These are phyloP conservation scores for Eucalyptus marginata DNA, from an alignment of 345 rosid species.

Conservation along the genomic window DNA sequence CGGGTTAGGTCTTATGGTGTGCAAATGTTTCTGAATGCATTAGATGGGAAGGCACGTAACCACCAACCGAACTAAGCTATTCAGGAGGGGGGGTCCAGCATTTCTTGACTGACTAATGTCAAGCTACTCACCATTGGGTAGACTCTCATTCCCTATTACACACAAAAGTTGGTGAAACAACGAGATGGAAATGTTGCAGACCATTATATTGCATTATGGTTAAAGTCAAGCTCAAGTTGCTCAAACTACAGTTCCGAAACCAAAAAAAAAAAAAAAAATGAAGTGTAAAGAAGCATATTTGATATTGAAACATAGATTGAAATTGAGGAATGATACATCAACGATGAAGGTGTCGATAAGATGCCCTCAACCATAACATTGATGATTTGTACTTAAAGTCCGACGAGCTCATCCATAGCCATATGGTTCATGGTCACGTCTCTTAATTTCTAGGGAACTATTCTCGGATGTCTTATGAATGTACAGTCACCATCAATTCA, in stretches of 20 bases:
- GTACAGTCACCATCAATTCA: not conserved
- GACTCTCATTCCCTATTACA: not conserved
- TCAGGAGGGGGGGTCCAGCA: not conserved
- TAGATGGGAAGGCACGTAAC: not conserved
- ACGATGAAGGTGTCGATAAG: not conserved
- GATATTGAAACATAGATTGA: too few species aligned
- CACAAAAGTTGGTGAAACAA: not conserved
- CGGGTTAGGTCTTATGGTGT: not conserved
- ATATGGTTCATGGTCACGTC: not conserved
- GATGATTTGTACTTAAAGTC: too few species aligned
- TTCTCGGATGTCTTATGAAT: not conserved
- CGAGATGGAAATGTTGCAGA: not conserved
- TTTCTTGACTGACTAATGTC: not conserved
- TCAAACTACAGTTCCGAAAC: not conserved
- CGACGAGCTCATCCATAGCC: not conserved
- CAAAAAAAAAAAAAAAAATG: too few species aligned
- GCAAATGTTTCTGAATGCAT: not conserved
- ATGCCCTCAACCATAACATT: not conserved
- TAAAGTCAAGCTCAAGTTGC: not conserved
- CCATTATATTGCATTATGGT: not conserved
- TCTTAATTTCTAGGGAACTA: not conserved
- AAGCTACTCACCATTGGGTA: not conserved
- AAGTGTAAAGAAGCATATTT: too few species aligned
- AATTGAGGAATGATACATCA: not conserved
- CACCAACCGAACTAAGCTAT: not conserved